Conservation (phyloP, 345 rosid species). For the Gossypium arboreum region DNA sequence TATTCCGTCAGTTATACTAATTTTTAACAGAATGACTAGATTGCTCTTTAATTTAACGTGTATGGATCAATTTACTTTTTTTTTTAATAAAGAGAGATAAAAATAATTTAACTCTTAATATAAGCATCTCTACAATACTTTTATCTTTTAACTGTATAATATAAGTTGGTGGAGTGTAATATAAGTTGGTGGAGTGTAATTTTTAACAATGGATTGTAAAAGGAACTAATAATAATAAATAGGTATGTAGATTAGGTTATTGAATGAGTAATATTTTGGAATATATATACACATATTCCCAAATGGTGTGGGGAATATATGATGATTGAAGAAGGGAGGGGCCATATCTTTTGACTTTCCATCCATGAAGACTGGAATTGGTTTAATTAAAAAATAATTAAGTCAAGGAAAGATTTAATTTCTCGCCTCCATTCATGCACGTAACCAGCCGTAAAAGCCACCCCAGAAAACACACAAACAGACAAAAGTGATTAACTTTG, state of each 20-base stretch:
- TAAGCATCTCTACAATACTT: accelerated
- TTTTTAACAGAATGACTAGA: no score
- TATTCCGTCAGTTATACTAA: accelerated
- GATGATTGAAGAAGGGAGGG: slow-evolving; percentile 28
- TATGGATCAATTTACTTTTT: accelerated
- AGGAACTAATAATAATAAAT: no score
- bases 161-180: no score
- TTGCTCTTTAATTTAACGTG: no score
- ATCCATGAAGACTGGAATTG: slow-evolving; percentile 25
- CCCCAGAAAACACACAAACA: background rate
- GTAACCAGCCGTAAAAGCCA: background rate
- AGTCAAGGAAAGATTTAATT: background rate
- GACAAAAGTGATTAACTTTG: background rate
- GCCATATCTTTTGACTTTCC: slow-evolving; percentile 49
- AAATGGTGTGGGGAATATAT: background rate
- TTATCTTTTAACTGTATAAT: no score
- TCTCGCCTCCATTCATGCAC: slow-evolving; percentile 12
- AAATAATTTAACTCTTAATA: no score
- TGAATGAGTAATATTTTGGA: background rate
- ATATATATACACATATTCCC: background rate
- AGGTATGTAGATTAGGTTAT: no score
- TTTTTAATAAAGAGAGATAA: no score
- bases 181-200: no score
- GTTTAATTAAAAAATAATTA: background rate
- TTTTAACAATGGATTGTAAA: no score